These are phyloP conservation scores for Radiomyces spectabilis DNA, from an alignment of 192 early-diverging fungal species.

Conservation along the genomic window DNA sequence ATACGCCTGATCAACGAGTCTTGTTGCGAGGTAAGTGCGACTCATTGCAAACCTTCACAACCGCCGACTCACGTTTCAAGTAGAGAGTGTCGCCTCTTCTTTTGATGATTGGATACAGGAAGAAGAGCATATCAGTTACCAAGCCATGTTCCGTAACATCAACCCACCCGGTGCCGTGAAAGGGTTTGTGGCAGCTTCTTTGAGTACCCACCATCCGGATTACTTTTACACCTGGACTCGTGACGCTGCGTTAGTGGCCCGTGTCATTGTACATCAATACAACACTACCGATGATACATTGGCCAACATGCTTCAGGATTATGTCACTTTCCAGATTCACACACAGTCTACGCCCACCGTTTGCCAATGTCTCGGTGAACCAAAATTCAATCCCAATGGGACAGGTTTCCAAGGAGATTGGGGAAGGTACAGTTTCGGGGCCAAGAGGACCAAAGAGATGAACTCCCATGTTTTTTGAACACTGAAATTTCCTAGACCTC, in stretches of 20 bases:
- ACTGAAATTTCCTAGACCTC: constrained; percentile 35
- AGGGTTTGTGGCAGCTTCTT: constrained; percentile 24
- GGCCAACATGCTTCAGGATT: not conserved
- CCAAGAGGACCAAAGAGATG: too few relatives aligned
- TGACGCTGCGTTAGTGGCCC: too few relatives aligned
- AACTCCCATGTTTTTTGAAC: not conserved
- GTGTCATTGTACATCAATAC: too few relatives aligned
- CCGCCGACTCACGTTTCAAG: too few relatives aligned
- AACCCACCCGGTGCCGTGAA: constrained; percentile 6
- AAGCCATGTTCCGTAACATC: constrained; percentile 13
- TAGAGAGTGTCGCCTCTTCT: too few relatives aligned
- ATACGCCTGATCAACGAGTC: too few relatives aligned
- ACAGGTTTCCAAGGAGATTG: not conserved
- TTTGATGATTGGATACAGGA: too few relatives aligned
- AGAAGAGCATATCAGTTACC: constrained; percentile 10
- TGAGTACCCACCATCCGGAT: constrained; percentile 38
- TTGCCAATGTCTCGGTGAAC: constrained; percentile 1
- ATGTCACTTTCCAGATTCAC: constrained; percentile 1
- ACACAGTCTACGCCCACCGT: not conserved
- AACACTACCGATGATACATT: too few relatives aligned
- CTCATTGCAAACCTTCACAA: too few relatives aligned
- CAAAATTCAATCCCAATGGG: not conserved
- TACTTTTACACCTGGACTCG: constrained; percentile 76
- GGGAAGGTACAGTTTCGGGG: constrained; percentile 8
- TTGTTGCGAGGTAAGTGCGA: too few relatives aligned